Conservation (phyloP, 176 grass and related monocot species). For the Lolium perenne region DNA sequence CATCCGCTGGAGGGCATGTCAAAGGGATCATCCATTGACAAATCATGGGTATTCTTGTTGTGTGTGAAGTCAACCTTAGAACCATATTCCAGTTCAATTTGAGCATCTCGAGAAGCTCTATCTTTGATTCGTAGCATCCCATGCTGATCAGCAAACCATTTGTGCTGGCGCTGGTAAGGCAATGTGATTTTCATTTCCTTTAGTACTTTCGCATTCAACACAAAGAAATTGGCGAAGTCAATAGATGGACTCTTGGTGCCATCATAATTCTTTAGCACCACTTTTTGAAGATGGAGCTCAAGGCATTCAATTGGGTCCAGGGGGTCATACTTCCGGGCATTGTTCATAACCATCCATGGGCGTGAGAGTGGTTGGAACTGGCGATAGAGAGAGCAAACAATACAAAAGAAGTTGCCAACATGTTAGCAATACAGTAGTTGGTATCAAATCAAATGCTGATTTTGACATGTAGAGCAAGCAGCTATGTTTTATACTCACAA, state of each 20-base stretch:
- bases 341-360: neutral
- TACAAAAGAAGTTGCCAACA: conserved; percentile 6
- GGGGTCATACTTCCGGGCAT: neutral
- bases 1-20: no score
- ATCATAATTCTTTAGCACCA: conserved; percentile 4
- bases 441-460: neutral
- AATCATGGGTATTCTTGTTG: neutral
- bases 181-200: conserved; percentile 8
- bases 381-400: neutral
- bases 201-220: conserved; percentile 10
- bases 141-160: neutral
- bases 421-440: neutral
- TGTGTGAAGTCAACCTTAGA: neutral
- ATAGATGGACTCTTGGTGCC: neutral
- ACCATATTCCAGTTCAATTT: neutral
- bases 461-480: neutral
- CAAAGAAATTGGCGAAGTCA: conserved; percentile 20
- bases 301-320: neutral
- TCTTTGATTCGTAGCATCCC: neutral
- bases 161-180: neutral
- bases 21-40: neutral
- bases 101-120: conserved; percentile 4
- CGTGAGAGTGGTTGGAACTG: neutral
- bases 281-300: conserved; percentile 4
- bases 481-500: neutral